Conservation (phyloP, 1,139 yeast species). For the Wickerhamomyces sp. region DNA sequence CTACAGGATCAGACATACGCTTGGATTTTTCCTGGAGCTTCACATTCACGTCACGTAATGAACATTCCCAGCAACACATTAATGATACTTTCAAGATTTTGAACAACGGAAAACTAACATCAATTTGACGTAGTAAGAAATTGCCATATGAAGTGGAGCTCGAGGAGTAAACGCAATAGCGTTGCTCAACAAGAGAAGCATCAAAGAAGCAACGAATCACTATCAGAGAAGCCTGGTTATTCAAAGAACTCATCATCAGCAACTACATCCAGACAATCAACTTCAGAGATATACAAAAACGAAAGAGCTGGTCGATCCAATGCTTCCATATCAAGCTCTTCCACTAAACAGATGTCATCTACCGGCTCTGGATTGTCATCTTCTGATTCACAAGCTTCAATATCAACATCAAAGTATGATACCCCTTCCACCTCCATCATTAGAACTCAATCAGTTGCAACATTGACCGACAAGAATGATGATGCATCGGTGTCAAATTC, state of each 20-base stretch:
- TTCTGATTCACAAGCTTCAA: conserved; percentile 10
- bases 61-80: no score
- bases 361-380: background rate
- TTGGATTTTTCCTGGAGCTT: no score
- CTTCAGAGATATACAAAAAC: conserved; percentile 3
- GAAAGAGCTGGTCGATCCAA: background rate
- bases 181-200: conserved; percentile 14
- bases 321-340: conserved; percentile 3
- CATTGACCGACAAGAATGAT: conserved; percentile 6
- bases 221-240: background rate
- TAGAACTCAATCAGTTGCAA: conserved; percentile 5
- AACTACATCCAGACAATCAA: background rate
- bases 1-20: no score
- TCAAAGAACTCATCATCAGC: conserved; percentile 1
- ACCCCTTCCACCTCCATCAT: background rate
- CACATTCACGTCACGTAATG: no score
- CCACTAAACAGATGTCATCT: background rate
- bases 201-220: background rate
- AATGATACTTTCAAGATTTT: no score
- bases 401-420: conserved; percentile 1
- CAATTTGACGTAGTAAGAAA: background rate
- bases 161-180: conserved; percentile 25
- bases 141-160: conserved; percentile 21
- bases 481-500: conserved; percentile 6
- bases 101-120: background rate